Conservation (phyloP, 495 filamentous ascomycete species). For the Evernia prunastri region DNA sequence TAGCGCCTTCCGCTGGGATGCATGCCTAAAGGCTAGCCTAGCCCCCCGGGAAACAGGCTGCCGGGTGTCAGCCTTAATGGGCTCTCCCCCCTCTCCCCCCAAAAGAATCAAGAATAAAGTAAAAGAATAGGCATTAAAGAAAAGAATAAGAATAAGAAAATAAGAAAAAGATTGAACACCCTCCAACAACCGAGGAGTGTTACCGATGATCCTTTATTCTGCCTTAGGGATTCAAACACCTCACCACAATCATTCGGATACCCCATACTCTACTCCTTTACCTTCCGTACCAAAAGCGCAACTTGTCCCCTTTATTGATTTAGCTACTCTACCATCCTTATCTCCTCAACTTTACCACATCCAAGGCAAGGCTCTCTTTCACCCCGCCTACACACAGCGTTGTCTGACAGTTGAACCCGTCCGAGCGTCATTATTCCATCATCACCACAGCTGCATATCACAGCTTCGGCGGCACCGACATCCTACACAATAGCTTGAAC, state of each 20-base stretch:
- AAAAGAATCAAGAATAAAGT: too few species aligned
- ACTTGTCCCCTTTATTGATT: neutral
- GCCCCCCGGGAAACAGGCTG: slow-evolving; percentile 1
- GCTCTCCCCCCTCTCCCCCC: neutral
- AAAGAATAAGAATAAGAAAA: too few species aligned
- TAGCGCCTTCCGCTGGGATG: neutral
- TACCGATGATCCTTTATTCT: neutral
- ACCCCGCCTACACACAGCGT: neutral
- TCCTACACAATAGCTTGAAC: neutral
- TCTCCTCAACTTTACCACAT: neutral
- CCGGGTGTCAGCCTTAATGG: slow-evolving; percentile 7
- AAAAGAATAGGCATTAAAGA: too few species aligned
- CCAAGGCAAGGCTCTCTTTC: neutral
- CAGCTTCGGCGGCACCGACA: slow-evolving; percentile 13
- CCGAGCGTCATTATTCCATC: slow-evolving; percentile 8
- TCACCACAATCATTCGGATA: neutral
- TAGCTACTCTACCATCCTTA: neutral
- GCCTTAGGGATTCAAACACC: neutral
- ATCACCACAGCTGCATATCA: neutral
- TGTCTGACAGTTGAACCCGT: too few species aligned
- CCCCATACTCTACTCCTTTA: neutral
- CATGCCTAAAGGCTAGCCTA: neutral
- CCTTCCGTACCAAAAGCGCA: too few species aligned
- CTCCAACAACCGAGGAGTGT: neutral
- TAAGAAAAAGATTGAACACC: too few species aligned